A percentile compares a stretch with the other conserved stretches of the same genome.
These are phyloP conservation scores for Candida easanensis DNA, from an alignment of 805 yeast species.

Conservation along the genomic window DNA sequence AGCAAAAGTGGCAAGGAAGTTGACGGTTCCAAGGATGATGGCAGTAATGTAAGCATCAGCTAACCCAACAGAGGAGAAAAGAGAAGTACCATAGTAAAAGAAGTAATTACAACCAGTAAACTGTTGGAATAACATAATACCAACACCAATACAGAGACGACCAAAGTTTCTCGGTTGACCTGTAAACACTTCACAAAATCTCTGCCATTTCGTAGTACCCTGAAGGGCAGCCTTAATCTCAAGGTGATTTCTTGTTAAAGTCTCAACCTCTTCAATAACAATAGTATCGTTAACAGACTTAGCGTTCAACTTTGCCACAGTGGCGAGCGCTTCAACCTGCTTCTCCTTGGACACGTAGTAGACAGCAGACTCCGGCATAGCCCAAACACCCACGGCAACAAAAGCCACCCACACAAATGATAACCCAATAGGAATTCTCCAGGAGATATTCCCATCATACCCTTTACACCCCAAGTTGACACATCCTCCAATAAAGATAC, in stretches of 20 bases:
- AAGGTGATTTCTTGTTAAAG: conserved; percentile 44
- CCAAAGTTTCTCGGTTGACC: conserved; percentile 55
- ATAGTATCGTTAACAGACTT: conserved; percentile 43
- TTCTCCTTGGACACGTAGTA: conserved; percentile 42
- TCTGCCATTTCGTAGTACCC: conserved; percentile 30
- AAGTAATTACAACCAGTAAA: conserved; percentile 64
- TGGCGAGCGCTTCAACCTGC: conserved; percentile 50
- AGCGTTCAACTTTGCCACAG: conserved; percentile 54
- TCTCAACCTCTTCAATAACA: conserved; percentile 45
- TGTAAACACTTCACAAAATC: conserved; percentile 44
- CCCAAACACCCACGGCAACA: conserved; percentile 43
- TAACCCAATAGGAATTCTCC: conserved; percentile 66
- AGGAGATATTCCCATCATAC: conserved; percentile 46
- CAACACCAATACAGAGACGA: conserved; percentile 55
- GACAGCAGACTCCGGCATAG: conserved; percentile 72
- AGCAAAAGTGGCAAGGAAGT: conserved; percentile 51
- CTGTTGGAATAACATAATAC: conserved; percentile 61
- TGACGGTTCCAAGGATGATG: conserved; percentile 54
- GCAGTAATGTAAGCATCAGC: conserved; percentile 57
- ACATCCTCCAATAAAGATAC: conserved; percentile 71
- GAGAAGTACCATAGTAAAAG: conserved; percentile 64
- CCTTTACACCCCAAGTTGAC: conserved; percentile 57
- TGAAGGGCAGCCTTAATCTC: conserved; percentile 46
- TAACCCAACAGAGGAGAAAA: conserved; percentile 57
- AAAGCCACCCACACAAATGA: conserved; percentile 38